A percentile compares a stretch with the other conserved stretches of the same genome.
Conservation (phyloP, 371 early-diverging fungal genomes). For the Edhazardia aedis region DNA sequence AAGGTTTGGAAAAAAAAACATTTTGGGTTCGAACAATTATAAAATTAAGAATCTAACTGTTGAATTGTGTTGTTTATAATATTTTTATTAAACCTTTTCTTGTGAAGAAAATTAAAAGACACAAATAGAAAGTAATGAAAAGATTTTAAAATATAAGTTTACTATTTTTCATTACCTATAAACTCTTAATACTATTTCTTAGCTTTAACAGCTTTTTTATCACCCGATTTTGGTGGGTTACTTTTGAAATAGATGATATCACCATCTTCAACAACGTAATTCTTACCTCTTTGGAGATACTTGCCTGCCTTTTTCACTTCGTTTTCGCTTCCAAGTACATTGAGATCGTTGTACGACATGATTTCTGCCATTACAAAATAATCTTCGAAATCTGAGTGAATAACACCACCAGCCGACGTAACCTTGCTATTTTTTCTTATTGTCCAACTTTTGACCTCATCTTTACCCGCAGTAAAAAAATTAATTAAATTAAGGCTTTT, state of each 20-base stretch:
- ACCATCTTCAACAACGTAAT: conserved; percentile 75
- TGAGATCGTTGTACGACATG: conserved; percentile 61
- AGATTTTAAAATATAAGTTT: too few relatives aligned
- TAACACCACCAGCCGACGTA: conserved; percentile 80
- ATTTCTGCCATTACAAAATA: conserved; percentile 91
- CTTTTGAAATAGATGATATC: conserved; percentile 50
- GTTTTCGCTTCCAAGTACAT: conserved; percentile 56
- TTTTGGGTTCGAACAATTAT: too few relatives aligned
- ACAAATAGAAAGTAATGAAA: too few relatives aligned
- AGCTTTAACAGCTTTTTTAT: too few relatives aligned
- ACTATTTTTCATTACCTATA: too few relatives aligned
- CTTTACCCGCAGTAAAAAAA: conserved; percentile 80
- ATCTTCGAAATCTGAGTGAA: conserved; percentile 75
- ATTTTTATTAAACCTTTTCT: too few relatives aligned
- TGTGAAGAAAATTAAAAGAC: too few relatives aligned
- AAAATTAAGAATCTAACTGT: too few relatives aligned
- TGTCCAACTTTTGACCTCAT: conserved; percentile 51
- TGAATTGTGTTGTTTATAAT: too few relatives aligned
- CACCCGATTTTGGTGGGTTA: conserved; percentile 23
- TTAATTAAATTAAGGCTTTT: conserved; percentile 64
- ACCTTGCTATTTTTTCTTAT: conserved; percentile 61
- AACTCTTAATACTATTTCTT: too few relatives aligned
- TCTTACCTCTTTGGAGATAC: conserved; percentile 72
- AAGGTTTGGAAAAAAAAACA: too few relatives aligned
- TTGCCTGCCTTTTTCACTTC: conserved; percentile 79